Base-by-base conservation (phyloP, 139 green algal species). In the Penium margaritaceum region DNA sequence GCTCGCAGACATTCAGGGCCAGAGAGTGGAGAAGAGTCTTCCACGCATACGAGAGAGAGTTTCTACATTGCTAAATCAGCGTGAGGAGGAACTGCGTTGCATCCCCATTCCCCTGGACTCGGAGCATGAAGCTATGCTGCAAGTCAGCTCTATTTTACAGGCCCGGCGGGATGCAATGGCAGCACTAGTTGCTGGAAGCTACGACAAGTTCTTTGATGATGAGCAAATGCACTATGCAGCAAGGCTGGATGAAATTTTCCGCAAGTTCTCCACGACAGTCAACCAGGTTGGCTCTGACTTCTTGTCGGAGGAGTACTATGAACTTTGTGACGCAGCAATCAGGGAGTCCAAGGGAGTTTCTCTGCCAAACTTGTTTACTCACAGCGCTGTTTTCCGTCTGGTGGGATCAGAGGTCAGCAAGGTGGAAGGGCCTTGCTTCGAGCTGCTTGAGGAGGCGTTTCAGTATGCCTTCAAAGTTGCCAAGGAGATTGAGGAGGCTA, bases 301-400 rank as follows among this genome's bases (percentile, higher is more conserved):
- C 27, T 19, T 71, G 27, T 36, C 30, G 39, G 9, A n/a, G 1
- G n/a, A 75, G 21, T 75, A 75, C 58, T 33, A 34, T 6, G 1
- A 67, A 29, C 30, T 4, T 17, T 69, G 53, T 27, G 24, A 32
- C 46, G 35, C 33, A 33, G 67, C 58, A 2, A 69, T 75, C 44
- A 44, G 74, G 27, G 32, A 44, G 41, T 33, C 32, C 51, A 69
- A 34, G 24, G 67, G 67, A 41, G 24, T 75, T 58, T 75, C 55
- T 7, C 55, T 75, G 44, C 67, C 67, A 3, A 75, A 75, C 44
- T 60, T 75, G 27, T 15, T 75, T 19, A 34, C 43, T 74, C 53
- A 67, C 1, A 35, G 44, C 24, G 53, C 46, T 21, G 0, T 74
- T 15, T n/a, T 34, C 14, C 51, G 44, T 24, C 19, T 75, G 9